phyloP scores from a whole-genome alignment of 2,329 filamentous ascomycete species.

The Sporothrix humicola region DNA sequence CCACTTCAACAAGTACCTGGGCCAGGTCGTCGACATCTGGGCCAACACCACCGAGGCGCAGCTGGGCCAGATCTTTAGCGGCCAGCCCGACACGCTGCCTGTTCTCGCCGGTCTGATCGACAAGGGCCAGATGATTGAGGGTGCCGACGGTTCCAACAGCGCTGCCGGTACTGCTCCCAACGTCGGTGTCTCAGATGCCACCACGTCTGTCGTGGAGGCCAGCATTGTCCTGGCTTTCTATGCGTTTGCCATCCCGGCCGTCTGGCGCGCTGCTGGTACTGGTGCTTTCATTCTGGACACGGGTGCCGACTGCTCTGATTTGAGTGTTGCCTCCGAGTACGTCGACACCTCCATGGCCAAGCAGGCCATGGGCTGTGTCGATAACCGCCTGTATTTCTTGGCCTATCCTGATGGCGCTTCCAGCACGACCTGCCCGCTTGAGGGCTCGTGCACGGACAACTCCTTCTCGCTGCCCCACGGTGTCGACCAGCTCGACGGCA shows the following conservation, averaged over 20 bases:
- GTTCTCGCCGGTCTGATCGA: conserved; percentile 40
- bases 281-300: conserved; percentile 46
- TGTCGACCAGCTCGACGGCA: conserved; percentile 40
- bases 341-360: conserved; percentile 35
- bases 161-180: neutral
- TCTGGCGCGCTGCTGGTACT: conserved; percentile 42
- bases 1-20: conserved; percentile 43
- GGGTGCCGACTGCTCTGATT: conserved; percentile 41
- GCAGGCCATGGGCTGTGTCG: conserved; percentile 40
- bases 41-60: conserved; percentile 33
- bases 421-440: neutral
- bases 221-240: conserved; percentile 41
- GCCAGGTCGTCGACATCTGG: conserved; percentile 43
- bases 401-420: conserved; percentile 40
- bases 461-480: conserved; percentile 44
- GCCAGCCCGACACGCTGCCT: conserved; percentile 38
- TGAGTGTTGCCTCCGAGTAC: conserved; percentile 39
- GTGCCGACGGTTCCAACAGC: conserved; percentile 18
- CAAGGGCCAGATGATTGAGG: conserved; percentile 43
- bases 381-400: conserved; percentile 45
- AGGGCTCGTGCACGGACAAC: conserved; percentile 35
- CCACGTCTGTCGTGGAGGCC: neutral
- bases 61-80: conserved; percentile 41
- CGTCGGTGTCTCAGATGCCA: neutral
- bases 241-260: conserved; percentile 44